phyloP scores from a whole-genome alignment of 2,329 filamentous ascomycete genomes.

The Diplodia intermedia region DNA sequence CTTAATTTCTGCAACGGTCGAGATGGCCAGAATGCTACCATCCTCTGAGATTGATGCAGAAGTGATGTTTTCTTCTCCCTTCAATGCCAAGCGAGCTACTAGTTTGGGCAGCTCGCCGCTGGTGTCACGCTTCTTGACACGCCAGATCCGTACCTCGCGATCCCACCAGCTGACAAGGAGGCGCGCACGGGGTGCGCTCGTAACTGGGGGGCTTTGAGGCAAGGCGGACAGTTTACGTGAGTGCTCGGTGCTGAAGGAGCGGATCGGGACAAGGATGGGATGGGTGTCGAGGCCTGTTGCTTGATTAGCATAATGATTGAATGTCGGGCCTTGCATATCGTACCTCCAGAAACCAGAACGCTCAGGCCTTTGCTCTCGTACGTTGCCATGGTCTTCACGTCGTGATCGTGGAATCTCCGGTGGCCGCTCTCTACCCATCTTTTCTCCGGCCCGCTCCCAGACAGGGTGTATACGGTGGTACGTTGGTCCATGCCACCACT shows the following conservation, averaged over 20 bases:
- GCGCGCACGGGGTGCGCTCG: conserved; percentile 74
- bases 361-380: conserved; percentile 86
- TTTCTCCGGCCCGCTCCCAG: conserved; percentile 43
- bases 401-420: conserved; percentile 85
- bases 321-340: conserved; percentile 40
- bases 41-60: conserved; percentile 74
- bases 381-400: conserved; percentile 91
- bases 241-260: conserved; percentile 77
- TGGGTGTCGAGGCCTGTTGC: conserved; percentile 78
- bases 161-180: conserved; percentile 93
- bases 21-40: conserved; percentile 76
- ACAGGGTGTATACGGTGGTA: conserved; percentile 79
- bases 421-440: conserved; percentile 87
- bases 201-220: conserved; percentile 76
- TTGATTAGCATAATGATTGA: conserved; percentile 40
- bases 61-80: conserved; percentile 80
- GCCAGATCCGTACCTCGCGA: conserved; percentile 84
- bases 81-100: conserved; percentile 49
- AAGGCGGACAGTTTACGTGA: conserved; percentile 83
- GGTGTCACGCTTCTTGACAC: conserved; percentile 58
- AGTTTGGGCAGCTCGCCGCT: conserved; percentile 53
- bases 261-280: conserved; percentile 81
- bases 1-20: conserved; percentile 77
- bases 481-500: conserved; percentile 92
- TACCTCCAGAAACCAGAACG: conserved; percentile 89